Base-by-base conservation (phyloP, 2,329 filamentous ascomycete genomes). In the Arthrobotrys megalospora region DNA sequence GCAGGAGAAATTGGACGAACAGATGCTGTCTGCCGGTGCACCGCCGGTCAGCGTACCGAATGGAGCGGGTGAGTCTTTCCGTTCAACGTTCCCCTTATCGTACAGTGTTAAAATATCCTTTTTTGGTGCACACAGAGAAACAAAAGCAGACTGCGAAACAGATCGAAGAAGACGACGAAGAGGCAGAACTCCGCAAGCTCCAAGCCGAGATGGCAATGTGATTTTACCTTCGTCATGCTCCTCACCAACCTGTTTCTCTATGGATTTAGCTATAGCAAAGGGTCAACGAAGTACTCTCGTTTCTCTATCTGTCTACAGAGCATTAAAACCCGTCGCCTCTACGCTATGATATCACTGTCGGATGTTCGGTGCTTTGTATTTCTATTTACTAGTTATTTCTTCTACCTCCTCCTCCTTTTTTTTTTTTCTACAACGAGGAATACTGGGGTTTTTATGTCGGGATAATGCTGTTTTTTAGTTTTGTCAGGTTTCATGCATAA, bases 201-300 rank as follows among this genome's bases (percentile, higher is more conserved):
- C 94, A 97, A 84, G 94, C 93, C 41, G 95, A 97, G 85, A 98
- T 98, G 95, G 94, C 94, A 80, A 97, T 97, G 91, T 97, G 85
- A 85, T 83, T 16, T 50, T 16, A 36, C 34, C 19, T 36, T 32
- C 63, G 36, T 12, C 21, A 21, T 32, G 10, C 55, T 43, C 38
- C 38, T 8, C 24, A 28, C 19, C 58, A 34, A 41, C 55, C n/a
- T 58, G 68, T 53, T 65, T 41, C 41, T 47, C 64, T 24, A 60
- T 63, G 65, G 55, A 34, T 65, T 45, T 58, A 70, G 19, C 48
- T 34, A 32, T 36, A 53, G 8, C 34, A 53, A 69, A 8, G 38
- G 28, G 34, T 10, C 45, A 65, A 43, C 43, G 60, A 55, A 76
- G 62, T 69, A 69, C 64, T 19, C 34, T 70, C 65, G 28, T 63